phyloP scores from a whole-genome alignment of 2,329 filamentous ascomycete genomes.

The Aspergillus awamori region DNA sequence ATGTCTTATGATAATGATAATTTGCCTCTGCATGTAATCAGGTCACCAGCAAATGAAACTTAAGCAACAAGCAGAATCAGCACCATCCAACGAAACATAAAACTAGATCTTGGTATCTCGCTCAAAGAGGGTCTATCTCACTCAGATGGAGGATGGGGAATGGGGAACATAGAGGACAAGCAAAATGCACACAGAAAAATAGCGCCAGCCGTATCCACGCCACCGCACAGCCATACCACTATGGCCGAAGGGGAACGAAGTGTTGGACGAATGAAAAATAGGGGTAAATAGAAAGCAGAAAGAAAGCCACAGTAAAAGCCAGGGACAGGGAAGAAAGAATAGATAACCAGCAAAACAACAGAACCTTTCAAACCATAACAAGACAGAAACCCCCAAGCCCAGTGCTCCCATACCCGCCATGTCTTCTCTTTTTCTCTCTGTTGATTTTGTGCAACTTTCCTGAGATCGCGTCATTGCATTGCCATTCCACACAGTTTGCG shows the following conservation, averaged over 20 bases:
- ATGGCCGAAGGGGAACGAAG: conserved; percentile 26
- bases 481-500: conserved; percentile 38
- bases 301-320: conserved; percentile 24
- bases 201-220: conserved; percentile 42
- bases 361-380: conserved; percentile 21
- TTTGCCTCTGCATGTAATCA: conserved; percentile 10
- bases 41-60: conserved; percentile 7
- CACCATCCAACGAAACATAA: conserved; percentile 28
- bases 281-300: conserved; percentile 28
- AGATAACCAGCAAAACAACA: conserved; percentile 14
- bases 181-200: conserved; percentile 37
- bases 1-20: conserved; percentile 16
- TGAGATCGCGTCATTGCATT: conserved; percentile 20
- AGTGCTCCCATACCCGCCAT: conserved; percentile 6
- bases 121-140: conserved; percentile 44
- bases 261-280: conserved; percentile 20
- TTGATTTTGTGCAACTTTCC: conserved; percentile 12
- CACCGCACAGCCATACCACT: conserved; percentile 36
- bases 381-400: conserved; percentile 16
- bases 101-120: conserved; percentile 47
- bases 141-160: conserved; percentile 34
- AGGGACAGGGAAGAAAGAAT: conserved; percentile 13
- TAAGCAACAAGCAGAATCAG: conserved; percentile 14
- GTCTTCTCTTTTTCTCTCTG: conserved; percentile 12
- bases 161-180: conserved; percentile 30